Evolutionary conservation across 768 basidiomycete genomes (phyloP).

Genomic region (Tephrocybe sp.): DNA sequence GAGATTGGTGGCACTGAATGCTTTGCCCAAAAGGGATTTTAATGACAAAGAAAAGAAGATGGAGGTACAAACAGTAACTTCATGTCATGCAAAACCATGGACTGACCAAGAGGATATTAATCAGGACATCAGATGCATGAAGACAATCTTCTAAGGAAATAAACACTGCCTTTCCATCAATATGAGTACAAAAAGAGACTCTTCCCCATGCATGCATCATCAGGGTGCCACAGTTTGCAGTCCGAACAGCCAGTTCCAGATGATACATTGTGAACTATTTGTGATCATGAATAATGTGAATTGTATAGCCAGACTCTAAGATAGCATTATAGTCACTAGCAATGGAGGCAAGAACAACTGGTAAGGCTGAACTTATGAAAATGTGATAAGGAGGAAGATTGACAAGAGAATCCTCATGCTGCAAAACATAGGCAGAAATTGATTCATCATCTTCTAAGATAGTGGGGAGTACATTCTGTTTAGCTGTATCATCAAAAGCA

Average conservation of each 20-base stretch:
- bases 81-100: too few relatives aligned
- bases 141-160: constrained; percentile 21
- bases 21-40: too few relatives aligned
- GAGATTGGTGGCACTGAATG: too few relatives aligned
- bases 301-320: constrained; percentile 22
- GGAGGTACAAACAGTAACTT: too few relatives aligned
- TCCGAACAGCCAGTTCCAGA: constrained; percentile 7
- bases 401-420: background rate
- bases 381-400: background rate
- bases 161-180: background rate
- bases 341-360: background rate
- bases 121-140: constrained; percentile 19
- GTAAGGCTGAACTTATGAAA: background rate
- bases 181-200: constrained; percentile 4
- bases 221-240: constrained; percentile 21
- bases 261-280: constrained; percentile 16
- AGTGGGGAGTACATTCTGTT: background rate
- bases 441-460: background rate
- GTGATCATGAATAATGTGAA: constrained; percentile 19
- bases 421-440: background rate
- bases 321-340: constrained; percentile 3
- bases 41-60: too few relatives aligned
- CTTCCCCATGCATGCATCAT: constrained; percentile 7
- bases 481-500: too few relatives aligned
- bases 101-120: too few relatives aligned